Evolutionary conservation across 495 filamentous ascomycete genomes (phyloP).

Genomic region (Xylaria palmicola): DNA sequence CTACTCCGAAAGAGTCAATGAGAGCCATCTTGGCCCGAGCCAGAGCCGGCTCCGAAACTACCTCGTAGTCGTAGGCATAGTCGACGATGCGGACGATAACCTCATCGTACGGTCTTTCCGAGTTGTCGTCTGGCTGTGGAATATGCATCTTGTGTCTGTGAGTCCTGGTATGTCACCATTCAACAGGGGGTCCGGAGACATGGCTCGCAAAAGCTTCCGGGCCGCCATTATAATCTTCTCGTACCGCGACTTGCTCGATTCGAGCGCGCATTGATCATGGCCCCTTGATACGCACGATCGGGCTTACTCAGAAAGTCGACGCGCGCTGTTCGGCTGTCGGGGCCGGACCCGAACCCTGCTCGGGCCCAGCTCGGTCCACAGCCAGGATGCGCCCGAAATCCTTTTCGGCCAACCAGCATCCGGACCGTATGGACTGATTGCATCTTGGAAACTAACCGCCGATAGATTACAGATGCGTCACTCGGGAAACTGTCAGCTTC

Average conservation of each 20-base stretch:
- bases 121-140: slow-evolving; percentile 12
- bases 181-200: background rate
- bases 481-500: slow-evolving; percentile 4
- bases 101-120: slow-evolving; percentile 8
- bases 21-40: slow-evolving; percentile 32
- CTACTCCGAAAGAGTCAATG: slow-evolving; percentile 43
- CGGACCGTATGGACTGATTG: background rate
- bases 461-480: slow-evolving; percentile 3
- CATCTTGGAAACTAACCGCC: background rate
- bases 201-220: background rate
- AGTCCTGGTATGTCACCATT: background rate
- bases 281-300: background rate
- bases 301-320: slow-evolving; percentile 2
- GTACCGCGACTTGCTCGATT: background rate
- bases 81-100: background rate
- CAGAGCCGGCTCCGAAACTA: slow-evolving; percentile 1
- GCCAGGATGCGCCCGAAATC: background rate
- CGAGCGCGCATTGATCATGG: background rate
- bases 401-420: background rate
- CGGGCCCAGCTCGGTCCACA: background rate
- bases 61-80: slow-evolving; percentile 12
- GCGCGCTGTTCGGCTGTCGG: slow-evolving; percentile 7
- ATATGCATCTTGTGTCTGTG: background rate
- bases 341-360: slow-evolving; percentile 7
- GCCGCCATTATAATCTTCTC: slow-evolving; percentile 10